Evolutionary conservation across 345 rosid genomes (phyloP), one percentile per base, ranked within the genome.

Genomic region (thale cress (Arabidopsis thaliana)): DNA sequence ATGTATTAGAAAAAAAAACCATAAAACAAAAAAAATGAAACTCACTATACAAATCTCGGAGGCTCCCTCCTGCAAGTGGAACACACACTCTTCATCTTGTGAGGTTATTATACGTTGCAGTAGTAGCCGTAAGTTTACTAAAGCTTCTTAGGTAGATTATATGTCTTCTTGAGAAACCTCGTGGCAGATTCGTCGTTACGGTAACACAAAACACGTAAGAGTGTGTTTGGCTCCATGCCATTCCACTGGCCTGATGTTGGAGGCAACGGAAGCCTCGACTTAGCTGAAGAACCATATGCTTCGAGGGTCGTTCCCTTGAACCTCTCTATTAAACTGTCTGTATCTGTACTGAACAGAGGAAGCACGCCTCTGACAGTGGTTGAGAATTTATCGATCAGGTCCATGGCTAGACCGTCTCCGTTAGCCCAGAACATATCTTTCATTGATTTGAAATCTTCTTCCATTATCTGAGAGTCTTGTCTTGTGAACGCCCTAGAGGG

Each of bases 401-500:
- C 96, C 44, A 81, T 63, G 8, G 98, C 96, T 78, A 92, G 80
- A 74, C 98, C 99, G 53, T 92, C 97, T 14, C 99, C 99, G 32
- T 95, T 89, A 12, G 99, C 91, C 97, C 89, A 92, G 79, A 95
- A 95, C 60, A 93, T 69, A 78, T 95, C 94, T 81, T 89, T 92
- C 62, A 95, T 84, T 44, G 89, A 78, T 76, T 95, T 88, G 67
- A 95, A 95, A 82, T 95, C 99, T n/a, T 90, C 94, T 74, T 92
- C 97, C 56, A 95, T 85, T 55, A 88, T 72, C 56, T 85, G 85
- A 16, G 88, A 88, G 75, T 95, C 98, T 74, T 86, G 97, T 63
- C 58, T 80, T 40, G 90, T 69, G 80, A 95, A 95, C 48, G 87
- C 83, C 67, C 99, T 96, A 16, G 91, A 84, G 22, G 99, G 97